Evolutionary conservation across 2,329 filamentous ascomycete species (phyloP), one percentile per base, ranked within the genome.

Genomic region (Colletotrichum endophyticum): DNA sequence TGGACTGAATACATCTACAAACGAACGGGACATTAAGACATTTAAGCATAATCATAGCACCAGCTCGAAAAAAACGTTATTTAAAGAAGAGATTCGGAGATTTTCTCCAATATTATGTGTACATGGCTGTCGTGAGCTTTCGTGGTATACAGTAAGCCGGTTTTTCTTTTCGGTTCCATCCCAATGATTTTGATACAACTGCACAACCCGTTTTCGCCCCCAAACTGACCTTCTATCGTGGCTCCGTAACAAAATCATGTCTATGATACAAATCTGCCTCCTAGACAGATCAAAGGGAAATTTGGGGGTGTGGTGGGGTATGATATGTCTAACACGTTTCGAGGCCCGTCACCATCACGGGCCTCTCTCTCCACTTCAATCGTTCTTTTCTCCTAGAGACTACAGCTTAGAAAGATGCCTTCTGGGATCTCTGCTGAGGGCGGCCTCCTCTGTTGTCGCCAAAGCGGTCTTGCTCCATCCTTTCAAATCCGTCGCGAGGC

Each of bases 51-150:
- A 53, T 39, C 27, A 71, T 19, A 71, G 49, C 25, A 22, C 28
- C 19, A 34, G 19, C 59, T 30, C 8, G 59, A 25, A 8, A 32
- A 16, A 59, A 27, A 27, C 15, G 56, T 25, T 67, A 28, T 32
- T 70, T 28, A 28, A 77, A 77, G 76, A 70, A 63, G 73, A 73
- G 76, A 77, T 76, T 72, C 13, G 64, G 61, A 66, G 69, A 36
- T 62, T 25, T 61, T 22, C 59, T 62, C 34, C 49, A 53, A 30
- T 19, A 74, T 76, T 76, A 69, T 73, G 70, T 53, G 44, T 70
- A 76, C 70, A 76, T 76, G 27, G 70, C 70, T 69, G 53, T 28
- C 28, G 66, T 70, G 57, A 62, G 28, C 44, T 62, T 30, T 59
- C 57, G 13, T 68, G 44, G 30, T 44, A 53, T 74, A 70, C 32